phyloP scores from a whole-genome alignment of 805 yeast species.

The Wickerhamomyces subpelliculosus region DNA sequence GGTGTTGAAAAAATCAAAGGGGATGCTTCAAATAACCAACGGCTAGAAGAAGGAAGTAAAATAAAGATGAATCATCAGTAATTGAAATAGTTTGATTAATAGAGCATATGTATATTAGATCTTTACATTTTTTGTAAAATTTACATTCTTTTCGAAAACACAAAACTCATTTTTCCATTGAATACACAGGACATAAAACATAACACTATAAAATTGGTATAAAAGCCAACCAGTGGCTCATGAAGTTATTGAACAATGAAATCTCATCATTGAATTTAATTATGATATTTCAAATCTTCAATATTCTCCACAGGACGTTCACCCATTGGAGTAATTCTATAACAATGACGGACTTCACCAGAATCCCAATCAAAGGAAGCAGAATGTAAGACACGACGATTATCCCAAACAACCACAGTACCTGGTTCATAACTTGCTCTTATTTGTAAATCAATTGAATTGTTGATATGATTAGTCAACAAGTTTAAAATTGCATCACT shows the following conservation, averaged over 20 bases:
- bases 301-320: conserved; percentile 59
- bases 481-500: conserved; percentile 53
- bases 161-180: background rate
- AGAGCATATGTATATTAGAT: too few relatives aligned
- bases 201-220: too few relatives aligned
- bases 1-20: too few relatives aligned
- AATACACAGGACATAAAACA: too few relatives aligned
- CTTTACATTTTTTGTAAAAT: too few relatives aligned
- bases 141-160: too few relatives aligned
- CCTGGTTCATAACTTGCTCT: conserved; percentile 68
- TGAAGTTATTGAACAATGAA: too few relatives aligned
- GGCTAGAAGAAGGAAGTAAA: too few relatives aligned
- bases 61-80: too few relatives aligned
- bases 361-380: conserved; percentile 69
- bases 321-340: conserved; percentile 66
- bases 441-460: conserved; percentile 55
- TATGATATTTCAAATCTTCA: conserved; percentile 24
- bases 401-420: conserved; percentile 74
- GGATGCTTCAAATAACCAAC: too few relatives aligned
- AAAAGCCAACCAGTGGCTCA: too few relatives aligned
- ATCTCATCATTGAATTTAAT: background rate
- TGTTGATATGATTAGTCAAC: conserved; percentile 45
- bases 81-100: too few relatives aligned
- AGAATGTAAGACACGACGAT: conserved; percentile 62
- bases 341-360: conserved; percentile 63